These are phyloP conservation scores for Pyrenophora teres DNA, from an alignment of 2,329 filamentous ascomycete species.

Conservation along the genomic window DNA sequence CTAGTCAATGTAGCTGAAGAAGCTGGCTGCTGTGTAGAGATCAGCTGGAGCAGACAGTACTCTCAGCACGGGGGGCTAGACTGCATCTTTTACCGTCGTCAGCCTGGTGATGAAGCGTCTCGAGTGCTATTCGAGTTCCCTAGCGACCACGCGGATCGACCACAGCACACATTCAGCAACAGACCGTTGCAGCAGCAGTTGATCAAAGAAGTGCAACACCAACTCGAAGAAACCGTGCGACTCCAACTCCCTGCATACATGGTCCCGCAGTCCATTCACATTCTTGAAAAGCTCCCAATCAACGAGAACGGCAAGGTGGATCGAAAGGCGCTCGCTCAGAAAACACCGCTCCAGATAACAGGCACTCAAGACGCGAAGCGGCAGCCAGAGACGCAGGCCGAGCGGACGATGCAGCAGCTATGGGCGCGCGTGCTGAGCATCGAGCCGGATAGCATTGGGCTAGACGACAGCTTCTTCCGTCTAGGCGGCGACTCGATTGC, in stretches of 20 bases:
- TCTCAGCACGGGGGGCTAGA: slow-evolving; percentile 3
- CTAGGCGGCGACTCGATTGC: slow-evolving; percentile 34
- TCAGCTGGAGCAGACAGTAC: no score
- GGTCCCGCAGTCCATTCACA: slow-evolving; percentile 31
- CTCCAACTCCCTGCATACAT: slow-evolving; percentile 23
- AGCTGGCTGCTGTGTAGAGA: not conserved
- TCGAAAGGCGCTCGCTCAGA: not conserved
- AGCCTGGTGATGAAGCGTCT: no score
- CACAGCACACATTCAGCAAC: no score
- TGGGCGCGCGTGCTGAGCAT: no score
- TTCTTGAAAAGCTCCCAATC: slow-evolving; percentile 35
- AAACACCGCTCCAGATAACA: no score
- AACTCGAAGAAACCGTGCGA: not conserved
- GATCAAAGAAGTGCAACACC: slow-evolving; percentile 1
- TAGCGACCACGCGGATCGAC: no score
- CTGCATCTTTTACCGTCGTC: not conserved
- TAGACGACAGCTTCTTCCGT: slow-evolving; percentile 22
- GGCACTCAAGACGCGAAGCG: no score
- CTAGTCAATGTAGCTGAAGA: not conserved
- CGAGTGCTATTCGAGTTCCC: not conserved
- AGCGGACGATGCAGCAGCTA: no score
- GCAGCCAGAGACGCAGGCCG: no score
- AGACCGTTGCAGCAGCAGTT: not conserved
- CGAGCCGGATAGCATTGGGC: not conserved
- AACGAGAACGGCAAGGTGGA: slow-evolving; percentile 23